Base-by-base conservation (phyloP, 2,329 filamentous ascomycete species). In the Blastomyces silverae region DNA sequence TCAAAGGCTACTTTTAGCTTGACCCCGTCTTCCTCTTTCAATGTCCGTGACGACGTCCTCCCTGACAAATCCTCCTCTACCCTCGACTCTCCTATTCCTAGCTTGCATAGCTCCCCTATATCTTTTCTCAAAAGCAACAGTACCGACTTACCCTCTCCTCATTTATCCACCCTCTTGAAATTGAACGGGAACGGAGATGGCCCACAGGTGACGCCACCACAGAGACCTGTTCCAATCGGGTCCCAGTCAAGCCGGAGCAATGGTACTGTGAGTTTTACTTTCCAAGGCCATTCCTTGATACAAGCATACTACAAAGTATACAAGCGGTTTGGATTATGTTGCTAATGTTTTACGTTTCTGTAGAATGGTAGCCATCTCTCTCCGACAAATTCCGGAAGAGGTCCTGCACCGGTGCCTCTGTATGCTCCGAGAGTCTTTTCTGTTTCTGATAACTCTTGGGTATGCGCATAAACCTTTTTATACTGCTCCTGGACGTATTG, bases 371-470 rank as follows among this genome's bases (percentile, higher is more conserved):
- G 71, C 63, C 67, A 70, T 4, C 71, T 72, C 6, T 74, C 74
- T 1, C 69, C 74, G 57, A 77, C 75, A 71, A 71, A 73, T 55
- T 68, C 68, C 52, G 73, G 76, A 61, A 84, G 83, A 72, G 81
- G 78, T 64, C 83, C 80, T 67, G 78, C 84, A 67, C 85, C 88
- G 8, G 84, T 87, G 22, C 96, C 92, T 63, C 86, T 88, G 55
- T 93, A 90, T 77, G 89, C 91, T 39, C 92, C 93, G 31, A 86
- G 86, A 70, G 85, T 97, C 50, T 79, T 88, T 55, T 96, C 92
- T 44, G 81, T 96, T 50, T 82, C 85, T 11, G 91, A 96, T 69
- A 90, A 89, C 70, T 87, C 90, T 65, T 96, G 91, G 89, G 92
- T 95, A 84, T 71, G 87, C 11, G n/a, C 10, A 44, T 15, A 11